Evolutionary conservation across 2,329 filamentous ascomycete genomes (phyloP), one percentile per base, ranked within the genome.

Genomic region (Teratosphaeria viscida): DNA sequence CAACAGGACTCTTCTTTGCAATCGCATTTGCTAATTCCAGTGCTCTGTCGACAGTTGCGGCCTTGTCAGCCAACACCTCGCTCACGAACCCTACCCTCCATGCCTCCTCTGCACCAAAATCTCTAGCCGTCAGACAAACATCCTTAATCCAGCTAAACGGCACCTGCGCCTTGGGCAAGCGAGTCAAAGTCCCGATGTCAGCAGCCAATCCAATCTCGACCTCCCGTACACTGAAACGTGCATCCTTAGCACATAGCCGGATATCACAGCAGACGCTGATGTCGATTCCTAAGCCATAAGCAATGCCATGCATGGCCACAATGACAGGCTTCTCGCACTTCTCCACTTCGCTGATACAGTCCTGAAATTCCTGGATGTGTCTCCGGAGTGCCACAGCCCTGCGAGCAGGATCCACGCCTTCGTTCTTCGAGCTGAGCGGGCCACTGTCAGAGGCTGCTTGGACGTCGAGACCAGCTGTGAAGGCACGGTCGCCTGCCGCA

Each of bases 251-350:
- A 66, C 81, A 83, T 64, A 92, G 76, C 55, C 89, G 83, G 59
- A 92, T 81, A 71, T 92, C 89, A 65, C 85, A 83, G 67, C 84
- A 85, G 65, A 82, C 83, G 34, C 83, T 72, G 2, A 75, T 75
- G 71, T 95, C 90, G 63, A 95, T 86, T 19, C 85, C 89, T 10
- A 95, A 79, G 16, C 91, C 90, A 66, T 89, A 85, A 2, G 86
- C 82, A 65, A 92, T 84, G 49, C 87, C 91, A 68, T 95, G 89
- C 64, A 96, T 75, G 23, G 90, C 85, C 57, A 84, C 86, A 60
- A 97, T 88, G 37, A 96, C 89, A 62, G 90, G 86, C 76, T 97
- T 97, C 76, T 94, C 89, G 75, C 92, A 97, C 66, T 82, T 85
- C 73, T 96, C 92, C 57, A 95, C 77, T 14, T 85, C 81, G 1